phyloP scores from a whole-genome alignment of 352 stramenopile species.

The Phytophthora sojae region DNA sequence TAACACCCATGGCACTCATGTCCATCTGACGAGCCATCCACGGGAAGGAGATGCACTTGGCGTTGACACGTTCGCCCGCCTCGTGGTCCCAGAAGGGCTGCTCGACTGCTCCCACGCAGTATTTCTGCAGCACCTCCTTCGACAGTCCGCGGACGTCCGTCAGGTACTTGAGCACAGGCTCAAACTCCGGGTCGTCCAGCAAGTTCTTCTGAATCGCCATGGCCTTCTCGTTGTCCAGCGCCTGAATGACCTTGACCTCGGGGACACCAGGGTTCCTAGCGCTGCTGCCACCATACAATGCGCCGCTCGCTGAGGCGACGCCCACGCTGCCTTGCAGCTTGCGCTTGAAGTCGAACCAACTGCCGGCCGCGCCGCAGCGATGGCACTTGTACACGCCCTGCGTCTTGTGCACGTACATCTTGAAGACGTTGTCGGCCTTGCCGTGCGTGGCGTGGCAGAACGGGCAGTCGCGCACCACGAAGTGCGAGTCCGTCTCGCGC shows the following conservation, averaged over 20 bases:
- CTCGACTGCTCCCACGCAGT: slow-evolving; percentile 90
- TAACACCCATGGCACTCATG: slow-evolving; percentile 83
- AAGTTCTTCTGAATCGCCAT: slow-evolving; percentile 89
- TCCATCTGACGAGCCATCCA: slow-evolving; percentile 93
- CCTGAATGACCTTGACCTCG: slow-evolving; percentile 76
- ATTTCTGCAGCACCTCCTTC: slow-evolving; percentile 85
- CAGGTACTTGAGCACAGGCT: slow-evolving; percentile 74
- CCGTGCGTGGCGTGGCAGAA: slow-evolving; percentile 88
- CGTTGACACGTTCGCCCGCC: slow-evolving; percentile 52
- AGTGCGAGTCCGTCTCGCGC: slow-evolving; percentile 81
- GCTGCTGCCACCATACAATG: slow-evolving; percentile 44
- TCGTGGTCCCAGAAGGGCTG: slow-evolving; percentile 83
- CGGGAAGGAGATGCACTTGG: slow-evolving; percentile 95
- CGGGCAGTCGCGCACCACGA: slow-evolving; percentile 85
- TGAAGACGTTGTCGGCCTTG: slow-evolving; percentile 90
- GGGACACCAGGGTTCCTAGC: slow-evolving; percentile 9
- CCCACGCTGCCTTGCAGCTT: slow-evolving; percentile 73
- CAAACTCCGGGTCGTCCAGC: slow-evolving; percentile 69
- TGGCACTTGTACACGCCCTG: slow-evolving; percentile 92
- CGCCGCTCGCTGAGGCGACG: slow-evolving; percentile 48
- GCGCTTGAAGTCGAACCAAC: slow-evolving; percentile 92
- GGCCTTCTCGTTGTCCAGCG: slow-evolving; percentile 84
- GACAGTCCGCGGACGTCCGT: slow-evolving; percentile 71
- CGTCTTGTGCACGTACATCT: slow-evolving; percentile 91
- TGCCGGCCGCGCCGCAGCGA: slow-evolving; percentile 84